These are phyloP conservation scores for Jaapia argillacea DNA, from an alignment of 768 basidiomycete genomes.

Conservation along the genomic window DNA sequence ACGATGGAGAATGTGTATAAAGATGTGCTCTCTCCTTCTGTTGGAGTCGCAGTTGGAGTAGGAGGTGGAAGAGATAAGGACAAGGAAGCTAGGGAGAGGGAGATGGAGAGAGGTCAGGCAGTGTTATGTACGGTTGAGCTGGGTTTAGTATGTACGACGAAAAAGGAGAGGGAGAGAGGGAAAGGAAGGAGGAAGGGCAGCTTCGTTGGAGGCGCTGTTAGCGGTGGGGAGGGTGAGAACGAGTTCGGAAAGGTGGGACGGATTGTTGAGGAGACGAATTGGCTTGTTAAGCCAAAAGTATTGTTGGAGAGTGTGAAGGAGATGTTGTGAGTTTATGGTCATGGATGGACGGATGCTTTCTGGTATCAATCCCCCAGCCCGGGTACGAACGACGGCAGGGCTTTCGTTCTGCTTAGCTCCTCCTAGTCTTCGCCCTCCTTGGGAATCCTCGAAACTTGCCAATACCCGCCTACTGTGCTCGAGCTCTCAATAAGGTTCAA, in stretches of 20 bases:
- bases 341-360: constrained; percentile 14
- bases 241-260: not conserved
- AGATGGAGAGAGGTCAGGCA: not conserved
- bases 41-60: no score
- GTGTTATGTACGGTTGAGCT: not conserved
- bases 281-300: not conserved
- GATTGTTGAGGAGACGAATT: not conserved
- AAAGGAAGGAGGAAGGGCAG: no score
- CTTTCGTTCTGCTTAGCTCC: no score
- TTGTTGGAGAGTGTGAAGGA: not conserved
- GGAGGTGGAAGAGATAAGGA: no score
- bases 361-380: no score
- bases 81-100: not conserved
- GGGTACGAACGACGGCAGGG: no score
- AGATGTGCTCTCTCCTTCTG: no score
- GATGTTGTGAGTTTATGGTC: not conserved
- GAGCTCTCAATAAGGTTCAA: no score
- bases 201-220: no score
- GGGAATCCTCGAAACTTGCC: no score
- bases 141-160: not conserved
- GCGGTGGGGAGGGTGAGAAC: not conserved
- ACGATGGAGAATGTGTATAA: not conserved
- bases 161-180: not conserved
- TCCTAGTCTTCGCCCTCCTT: no score
- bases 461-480: no score